Evolutionary conservation across 306 rosid species (phyloP), one percentile per base, ranked within the genome.

Genomic region (Vicia faba): DNA sequence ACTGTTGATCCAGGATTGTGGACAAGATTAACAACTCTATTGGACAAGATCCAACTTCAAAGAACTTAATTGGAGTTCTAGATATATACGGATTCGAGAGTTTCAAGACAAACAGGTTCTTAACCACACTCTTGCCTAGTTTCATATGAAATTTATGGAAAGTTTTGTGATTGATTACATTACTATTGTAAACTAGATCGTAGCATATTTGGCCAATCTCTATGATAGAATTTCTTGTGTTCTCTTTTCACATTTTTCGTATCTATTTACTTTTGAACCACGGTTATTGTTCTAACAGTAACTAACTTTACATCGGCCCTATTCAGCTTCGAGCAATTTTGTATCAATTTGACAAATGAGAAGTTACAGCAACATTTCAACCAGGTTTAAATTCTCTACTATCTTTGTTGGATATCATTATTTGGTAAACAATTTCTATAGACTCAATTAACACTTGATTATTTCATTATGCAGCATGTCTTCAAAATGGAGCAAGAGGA

Each of bases 401-500:
- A 72, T 63, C 28, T 75, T 73, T 66, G 16, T 71, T 65, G 61
- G 62, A 54, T 62, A 70, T 79, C 20, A 33, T 70, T 9, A 62
- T 74, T 53, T 66, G 46, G 33, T 45, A 66, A 66, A 23, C 60
- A 54, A 53, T 20, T 67, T 76, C 46, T 26, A 33, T 39, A 62
- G 62, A 69, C 29, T 68, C 63, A 53, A 18, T 13, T 64, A 36
- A 26, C 57, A 26, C 62, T 48, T 40, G 31, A 53, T 63, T 67
- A 63, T 25, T 64, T 56, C 64, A 55, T 69, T 75, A 65, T 70
- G 75, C 89, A 92, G 98, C 98, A 92, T 54, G 96, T 92, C 68
- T 92, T 92, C 88, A 92, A 92, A 85, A 87, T 92, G 98, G 98
- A 92, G 88, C 98, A 92, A 83, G 98, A 92, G 76, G 98, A 92